Evolutionary conservation across 140 eudicot genomes (phyloP), one percentile per base, ranked within the genome.

Genomic region (Eryngium alpinum): DNA sequence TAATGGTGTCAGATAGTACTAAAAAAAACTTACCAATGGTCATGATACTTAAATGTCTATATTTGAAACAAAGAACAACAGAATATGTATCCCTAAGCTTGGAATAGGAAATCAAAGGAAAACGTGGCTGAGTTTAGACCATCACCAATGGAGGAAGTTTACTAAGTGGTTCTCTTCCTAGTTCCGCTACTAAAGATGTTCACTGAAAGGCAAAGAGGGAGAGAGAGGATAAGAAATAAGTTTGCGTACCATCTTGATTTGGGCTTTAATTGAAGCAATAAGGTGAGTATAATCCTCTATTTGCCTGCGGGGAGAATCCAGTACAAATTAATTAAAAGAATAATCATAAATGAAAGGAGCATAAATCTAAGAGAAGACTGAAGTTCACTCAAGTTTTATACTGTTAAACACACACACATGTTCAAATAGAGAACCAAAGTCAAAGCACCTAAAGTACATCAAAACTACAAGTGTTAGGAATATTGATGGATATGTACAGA

Each of bases 201-300:
- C 43, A 18, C 0, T 24, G 29, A 56, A 34, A 25, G 34, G 33
- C 15, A 9, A 2, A 33, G 62, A 49, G 63, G 29, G 27, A 56
- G 22, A 29, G 29, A 25, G 19, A 49, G 28, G 6, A 43, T 32
- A 17, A 28, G 32, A 56, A 56, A 10, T 73, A 84, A 52, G 78
- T n/a, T n/a, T n/a, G n/a, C 82, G 77, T 89, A 91, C 99, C 97
- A 90, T 89, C 91, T 95, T 95, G 80, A 92, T 95, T 81, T 91
- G 97, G 73, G 97, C 94, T 86, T 94, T 94, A n/a, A 91, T 92
- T 57, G 93, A 89, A 44, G 93, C 99, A 78, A 95, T 91, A 25
- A 87, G 85, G 57, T 82, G 89, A 53, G 97, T 91, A 73, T 90
- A 90, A 78, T 95, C 99, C 81, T 92, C 99, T 78, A 95, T 89